Base-by-base conservation (phyloP, 441 rosid species). In the Gossypium davidsonii region DNA sequence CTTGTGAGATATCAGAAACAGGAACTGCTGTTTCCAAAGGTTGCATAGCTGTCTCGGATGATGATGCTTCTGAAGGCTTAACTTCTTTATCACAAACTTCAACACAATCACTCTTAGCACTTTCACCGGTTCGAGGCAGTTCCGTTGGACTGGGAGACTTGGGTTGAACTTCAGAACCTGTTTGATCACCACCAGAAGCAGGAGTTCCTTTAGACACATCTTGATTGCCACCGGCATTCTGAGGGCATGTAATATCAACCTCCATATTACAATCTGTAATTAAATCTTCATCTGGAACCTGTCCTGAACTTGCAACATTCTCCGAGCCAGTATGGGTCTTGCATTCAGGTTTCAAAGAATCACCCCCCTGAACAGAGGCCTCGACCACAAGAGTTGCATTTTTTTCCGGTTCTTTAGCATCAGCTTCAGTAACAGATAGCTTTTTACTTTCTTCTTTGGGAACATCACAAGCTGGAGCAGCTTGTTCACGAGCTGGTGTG, bases 381-480 rank as follows among this genome's bases (percentile, higher is more conserved):
- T 80, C 42, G 42, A 74, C 42, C 69, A 78, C 51, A 55, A 55
- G 14, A 51, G 77, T 42, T 26, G 77, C 6, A 70, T 71, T 58
- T 12, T 8, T 64, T 2, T 53, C 65, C 61, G 1, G 26, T n/a
- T 25, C 55, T 52, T 55, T 18, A 34, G 51, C 48, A 61, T 67
- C 74, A 23, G 44, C 58, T 53, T 60, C 69, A 4, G 20, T 60
- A 12, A 7, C 74, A 20, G 52, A n/a, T 55, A n/a, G 67, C 18
- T 71, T 70, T 31, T 46, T 77, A 73, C 14, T 6, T 70, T 65
- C 70, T 59, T 73, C 73, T 58, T 37, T 12, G 60, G 78, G 73
- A 64, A 51, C 64, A 57, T 73, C 84, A 2, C 55, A 11, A 75
- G 65, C 56, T 51, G 80, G 76, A 81, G 76, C 66, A 37, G 51